These are phyloP conservation scores for Discostella pseudostelligera DNA, from an alignment of 108 stramenopile genomes.

Conservation along the genomic window DNA sequence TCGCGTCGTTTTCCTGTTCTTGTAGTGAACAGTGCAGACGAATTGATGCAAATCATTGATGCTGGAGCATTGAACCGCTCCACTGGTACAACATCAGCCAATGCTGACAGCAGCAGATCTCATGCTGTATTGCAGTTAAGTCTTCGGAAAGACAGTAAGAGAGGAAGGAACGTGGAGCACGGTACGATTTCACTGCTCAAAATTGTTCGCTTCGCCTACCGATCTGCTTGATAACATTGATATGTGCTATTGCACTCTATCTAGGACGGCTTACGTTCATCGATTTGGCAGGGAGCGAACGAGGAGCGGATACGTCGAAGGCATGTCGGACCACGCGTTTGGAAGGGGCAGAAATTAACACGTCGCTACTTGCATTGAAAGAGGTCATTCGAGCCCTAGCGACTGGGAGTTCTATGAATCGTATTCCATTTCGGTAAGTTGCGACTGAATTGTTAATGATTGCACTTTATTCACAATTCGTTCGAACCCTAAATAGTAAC, in stretches of 20 bases:
- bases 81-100: slow-evolving; percentile 93
- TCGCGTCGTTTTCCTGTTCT: background rate
- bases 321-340: slow-evolving; percentile 90
- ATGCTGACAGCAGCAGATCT: slow-evolving; percentile 89
- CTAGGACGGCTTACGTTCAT: slow-evolving; percentile 92
- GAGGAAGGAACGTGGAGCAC: slow-evolving; percentile 62
- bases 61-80: slow-evolving; percentile 87
- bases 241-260: background rate
- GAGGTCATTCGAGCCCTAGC: slow-evolving; percentile 98
- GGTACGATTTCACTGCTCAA: slow-evolving; percentile 25
- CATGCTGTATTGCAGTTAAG: slow-evolving; percentile 95
- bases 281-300: slow-evolving; percentile 96
- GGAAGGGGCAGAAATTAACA: slow-evolving; percentile 99
- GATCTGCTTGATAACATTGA: slow-evolving; percentile 1
- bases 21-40: slow-evolving; percentile 61
- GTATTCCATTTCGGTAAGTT: slow-evolving; percentile 87
- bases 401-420: slow-evolving; percentile 78
- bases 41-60: slow-evolving; percentile 89
- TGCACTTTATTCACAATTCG: background rate
- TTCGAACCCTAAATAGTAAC: background rate
- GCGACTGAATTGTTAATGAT: background rate
- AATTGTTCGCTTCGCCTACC: background rate
- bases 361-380: slow-evolving; percentile 95
- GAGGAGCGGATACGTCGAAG: slow-evolving; percentile 94
- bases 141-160: slow-evolving; percentile 60